Conservation (phyloP, 331 rosid species). For the Erythrophleum ivorense region DNA sequence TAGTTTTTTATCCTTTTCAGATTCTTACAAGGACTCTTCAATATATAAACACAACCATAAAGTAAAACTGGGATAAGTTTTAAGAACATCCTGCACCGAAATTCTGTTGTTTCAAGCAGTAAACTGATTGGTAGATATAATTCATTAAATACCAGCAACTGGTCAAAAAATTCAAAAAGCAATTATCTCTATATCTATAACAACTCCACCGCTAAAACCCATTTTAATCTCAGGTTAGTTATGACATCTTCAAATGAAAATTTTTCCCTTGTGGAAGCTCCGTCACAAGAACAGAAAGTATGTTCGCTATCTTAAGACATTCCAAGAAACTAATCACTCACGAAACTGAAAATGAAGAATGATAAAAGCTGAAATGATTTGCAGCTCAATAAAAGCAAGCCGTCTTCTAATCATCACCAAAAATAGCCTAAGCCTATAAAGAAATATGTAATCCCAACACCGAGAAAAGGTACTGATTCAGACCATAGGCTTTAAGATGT, state of each 20-base stretch:
- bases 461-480: slow-evolving; percentile 17
- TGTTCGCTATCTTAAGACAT: slow-evolving; percentile 18
- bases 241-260: not conserved
- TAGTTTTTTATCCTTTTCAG: not conserved
- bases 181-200: slow-evolving; percentile 7
- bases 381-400: slow-evolving; percentile 21
- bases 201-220: not conserved
- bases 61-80: not conserved
- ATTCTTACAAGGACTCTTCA: slow-evolving; percentile 5
- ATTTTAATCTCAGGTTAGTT: not conserved
- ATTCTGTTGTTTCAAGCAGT: not conserved
- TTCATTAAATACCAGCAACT: not conserved
- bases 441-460: not conserved
- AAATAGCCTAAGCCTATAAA: slow-evolving; percentile 4
- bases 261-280: not conserved
- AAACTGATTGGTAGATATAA: not conserved
- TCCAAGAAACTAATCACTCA: slow-evolving; percentile 4
- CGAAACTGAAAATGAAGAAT: slow-evolving; percentile 28
- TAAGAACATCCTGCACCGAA: not conserved
- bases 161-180: not conserved
- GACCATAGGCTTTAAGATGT: slow-evolving; percentile 5
- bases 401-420: slow-evolving; percentile 20
- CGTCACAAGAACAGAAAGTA: slow-evolving; percentile 7
- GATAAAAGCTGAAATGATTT: slow-evolving; percentile 3
- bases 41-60: slow-evolving; percentile 2